Percentiles rank a stretch among this genome's conserved stretches.
Conservation (phyloP, 192 early-diverging fungal genomes). For the Coemansia nantahalensis region DNA sequence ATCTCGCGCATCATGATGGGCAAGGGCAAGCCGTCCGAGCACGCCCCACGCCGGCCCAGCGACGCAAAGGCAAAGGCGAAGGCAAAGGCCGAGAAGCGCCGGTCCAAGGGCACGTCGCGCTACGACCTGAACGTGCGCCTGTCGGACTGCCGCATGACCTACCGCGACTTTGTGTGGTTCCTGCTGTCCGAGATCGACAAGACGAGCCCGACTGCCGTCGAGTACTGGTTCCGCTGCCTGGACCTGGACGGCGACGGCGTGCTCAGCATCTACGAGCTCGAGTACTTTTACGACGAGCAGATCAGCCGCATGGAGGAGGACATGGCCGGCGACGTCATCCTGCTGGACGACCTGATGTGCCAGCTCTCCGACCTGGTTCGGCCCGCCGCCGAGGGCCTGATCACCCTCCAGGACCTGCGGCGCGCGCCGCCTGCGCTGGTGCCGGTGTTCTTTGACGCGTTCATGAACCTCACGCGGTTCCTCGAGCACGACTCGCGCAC, state of each 20-base stretch:
- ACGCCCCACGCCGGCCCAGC: neutral
- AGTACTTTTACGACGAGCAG: conserved; percentile 86
- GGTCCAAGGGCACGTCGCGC: conserved; percentile 19
- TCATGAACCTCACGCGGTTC: conserved; percentile 52
- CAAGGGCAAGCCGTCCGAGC: conserved; percentile 50
- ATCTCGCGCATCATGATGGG: conserved; percentile 76
- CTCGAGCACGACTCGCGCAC: conserved; percentile 51
- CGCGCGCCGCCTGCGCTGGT: conserved; percentile 24
- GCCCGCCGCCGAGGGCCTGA: conserved; percentile 38
- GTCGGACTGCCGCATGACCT: conserved; percentile 65
- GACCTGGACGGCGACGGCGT: conserved; percentile 89
- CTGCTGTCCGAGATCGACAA: conserved; percentile 82
- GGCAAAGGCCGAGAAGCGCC: conserved; percentile 30
- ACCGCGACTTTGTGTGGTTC: conserved; percentile 86
- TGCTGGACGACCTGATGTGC: conserved; percentile 53
- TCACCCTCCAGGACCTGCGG: conserved; percentile 51
- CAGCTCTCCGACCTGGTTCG: conserved; percentile 52
- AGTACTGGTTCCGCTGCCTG: conserved; percentile 92
- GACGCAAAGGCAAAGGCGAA: conserved; percentile 9
- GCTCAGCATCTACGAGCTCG: conserved; percentile 80
- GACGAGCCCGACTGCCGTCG: conserved; percentile 58
- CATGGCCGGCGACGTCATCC: conserved; percentile 47
- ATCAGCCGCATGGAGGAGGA: conserved; percentile 61
- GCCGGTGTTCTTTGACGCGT: conserved; percentile 52
- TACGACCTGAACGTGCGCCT: conserved; percentile 43